Evolutionary conservation across 2,329 filamentous ascomycete genomes (phyloP).

Genomic region (Fusarium sarcochroum): DNA sequence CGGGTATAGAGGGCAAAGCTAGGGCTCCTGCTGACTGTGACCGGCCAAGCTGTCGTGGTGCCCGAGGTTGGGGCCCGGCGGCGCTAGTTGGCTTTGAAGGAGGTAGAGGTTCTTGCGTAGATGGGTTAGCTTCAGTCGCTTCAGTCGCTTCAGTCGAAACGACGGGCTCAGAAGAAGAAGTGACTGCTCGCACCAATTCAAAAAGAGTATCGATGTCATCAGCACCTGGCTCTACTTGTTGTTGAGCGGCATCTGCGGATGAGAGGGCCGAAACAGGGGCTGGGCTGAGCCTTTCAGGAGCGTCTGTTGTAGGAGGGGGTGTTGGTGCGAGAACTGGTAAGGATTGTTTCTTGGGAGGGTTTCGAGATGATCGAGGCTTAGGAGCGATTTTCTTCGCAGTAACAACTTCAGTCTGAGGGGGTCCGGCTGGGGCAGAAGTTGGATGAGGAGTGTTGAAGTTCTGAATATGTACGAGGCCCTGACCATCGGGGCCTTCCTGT

Average conservation of each 20-base stretch:
- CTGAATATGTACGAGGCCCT: constrained; percentile 55
- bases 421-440: constrained; percentile 40
- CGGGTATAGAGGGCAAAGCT: constrained; percentile 55
- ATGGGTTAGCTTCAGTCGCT: constrained; percentile 37
- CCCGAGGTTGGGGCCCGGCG: constrained; percentile 32
- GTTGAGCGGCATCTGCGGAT: constrained; percentile 21
- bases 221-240: constrained; percentile 9
- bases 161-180: constrained; percentile 37
- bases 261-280: constrained; percentile 27
- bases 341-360: constrained; percentile 39
- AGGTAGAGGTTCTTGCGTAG: constrained; percentile 32
- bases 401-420: constrained; percentile 38
- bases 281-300: constrained; percentile 54
- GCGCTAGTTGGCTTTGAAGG: constrained; percentile 27
- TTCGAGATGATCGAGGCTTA: constrained; percentile 21
- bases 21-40: constrained; percentile 58
- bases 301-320: constrained; percentile 58
- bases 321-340: constrained; percentile 52
- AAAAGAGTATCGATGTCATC: constrained; percentile 30
- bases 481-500: constrained; percentile 53
- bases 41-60: constrained; percentile 50
- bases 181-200: constrained; percentile 41
- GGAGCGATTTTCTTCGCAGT: constrained; percentile 36
- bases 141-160: constrained; percentile 40
- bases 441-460: constrained; percentile 52